Percentiles rank a stretch among this genome's conserved stretches.
phyloP scores from a whole-genome alignment of 2,329 filamentous ascomycete genomes.

The Alternaria triticimaculans region DNA sequence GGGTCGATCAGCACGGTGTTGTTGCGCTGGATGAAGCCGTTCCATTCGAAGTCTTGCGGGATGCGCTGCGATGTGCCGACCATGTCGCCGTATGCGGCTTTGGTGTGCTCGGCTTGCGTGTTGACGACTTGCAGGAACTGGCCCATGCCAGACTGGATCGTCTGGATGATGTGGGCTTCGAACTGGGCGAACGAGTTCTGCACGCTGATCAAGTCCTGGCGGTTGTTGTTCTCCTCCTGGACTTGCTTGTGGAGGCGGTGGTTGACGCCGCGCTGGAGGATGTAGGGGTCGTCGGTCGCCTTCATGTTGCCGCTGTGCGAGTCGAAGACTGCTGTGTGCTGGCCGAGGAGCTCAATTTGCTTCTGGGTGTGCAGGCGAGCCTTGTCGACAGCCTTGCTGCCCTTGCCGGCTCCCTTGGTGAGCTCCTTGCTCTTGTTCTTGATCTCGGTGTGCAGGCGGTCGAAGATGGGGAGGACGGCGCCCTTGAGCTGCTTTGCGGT shows the following conservation, averaged over 20 bases:
- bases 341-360: constrained; percentile 91
- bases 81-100: constrained; percentile 84
- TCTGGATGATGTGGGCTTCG: constrained; percentile 82
- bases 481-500: constrained; percentile 90
- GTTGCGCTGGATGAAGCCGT: constrained; percentile 77
- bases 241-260: constrained; percentile 90
- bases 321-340: constrained; percentile 82
- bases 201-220: constrained; percentile 87
- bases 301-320: constrained; percentile 74
- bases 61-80: constrained; percentile 77
- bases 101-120: constrained; percentile 81
- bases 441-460: constrained; percentile 92
- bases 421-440: constrained; percentile 96
- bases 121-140: constrained; percentile 82
- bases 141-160: constrained; percentile 80
- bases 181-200: constrained; percentile 89
- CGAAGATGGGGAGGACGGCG: constrained; percentile 84
- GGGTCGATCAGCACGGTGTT: constrained; percentile 78
- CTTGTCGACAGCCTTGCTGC: constrained; percentile 90
- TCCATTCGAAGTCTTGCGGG: constrained; percentile 89
- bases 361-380: constrained; percentile 86
- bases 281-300: constrained; percentile 83
- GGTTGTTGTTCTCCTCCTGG: constrained; percentile 93
- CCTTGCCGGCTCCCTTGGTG: constrained; percentile 77
- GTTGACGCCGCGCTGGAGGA: constrained; percentile 79